Conservation (phyloP, 1,284 basidiomycete species). For the Leccinum solheimii region DNA sequence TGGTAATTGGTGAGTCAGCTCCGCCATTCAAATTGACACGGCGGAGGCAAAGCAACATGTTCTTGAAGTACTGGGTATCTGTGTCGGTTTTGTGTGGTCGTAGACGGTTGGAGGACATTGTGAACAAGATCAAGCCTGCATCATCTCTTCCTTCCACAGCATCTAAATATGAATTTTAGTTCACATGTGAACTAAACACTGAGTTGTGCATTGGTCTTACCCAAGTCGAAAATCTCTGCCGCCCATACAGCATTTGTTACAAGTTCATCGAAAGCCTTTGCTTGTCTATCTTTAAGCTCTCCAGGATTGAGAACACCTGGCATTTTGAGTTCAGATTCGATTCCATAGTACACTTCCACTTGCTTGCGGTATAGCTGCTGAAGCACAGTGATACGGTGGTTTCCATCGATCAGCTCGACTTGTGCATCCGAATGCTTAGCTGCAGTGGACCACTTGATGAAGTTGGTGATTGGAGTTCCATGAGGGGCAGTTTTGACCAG, state of each 20-base stretch:
- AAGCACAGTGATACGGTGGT: neutral
- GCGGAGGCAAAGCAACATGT: neutral
- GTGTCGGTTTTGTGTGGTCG: neutral
- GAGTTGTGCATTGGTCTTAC: neutral
- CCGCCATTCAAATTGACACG: neutral
- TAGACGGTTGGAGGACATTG: neutral
- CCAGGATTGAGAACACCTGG: neutral
- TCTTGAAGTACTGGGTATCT: neutral
- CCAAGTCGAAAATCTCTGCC: neutral
- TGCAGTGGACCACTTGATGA: neutral
- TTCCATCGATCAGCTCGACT: neutral
- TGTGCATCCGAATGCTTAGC: neutral
- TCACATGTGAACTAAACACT: neutral
- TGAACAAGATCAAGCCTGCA: neutral
- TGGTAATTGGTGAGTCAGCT: neutral
- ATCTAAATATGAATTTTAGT: neutral
- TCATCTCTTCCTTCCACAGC: neutral
- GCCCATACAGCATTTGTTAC: neutral
- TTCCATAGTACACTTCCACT: neutral
- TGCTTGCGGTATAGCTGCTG: neutral
- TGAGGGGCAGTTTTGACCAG: neutral
- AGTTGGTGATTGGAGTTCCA: neutral
- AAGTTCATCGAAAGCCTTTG: neutral
- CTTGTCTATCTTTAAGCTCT: neutral
- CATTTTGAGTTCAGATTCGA: neutral